A percentile compares a stretch with the other conserved stretches of the same genome.
Conservation (phyloP, 1,284 basidiomycete species). For the Naganishia sp. region DNA sequence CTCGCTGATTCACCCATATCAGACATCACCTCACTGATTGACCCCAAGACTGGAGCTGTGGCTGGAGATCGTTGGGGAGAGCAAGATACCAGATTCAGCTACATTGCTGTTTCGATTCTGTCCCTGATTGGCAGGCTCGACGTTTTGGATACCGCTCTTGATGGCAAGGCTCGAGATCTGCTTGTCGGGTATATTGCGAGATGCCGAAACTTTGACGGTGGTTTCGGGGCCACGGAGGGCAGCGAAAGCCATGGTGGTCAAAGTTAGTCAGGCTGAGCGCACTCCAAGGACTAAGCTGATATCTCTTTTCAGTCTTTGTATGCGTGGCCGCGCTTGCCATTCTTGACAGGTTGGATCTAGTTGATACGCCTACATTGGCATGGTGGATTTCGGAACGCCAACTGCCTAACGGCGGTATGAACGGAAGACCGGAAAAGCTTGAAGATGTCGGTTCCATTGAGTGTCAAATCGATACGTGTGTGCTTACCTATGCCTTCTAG, state of each 20-base stretch:
- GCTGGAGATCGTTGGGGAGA: constrained; percentile 89
- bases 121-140: constrained; percentile 74
- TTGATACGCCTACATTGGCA: constrained; percentile 72
- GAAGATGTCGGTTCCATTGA: constrained; percentile 70
- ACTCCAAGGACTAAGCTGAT: neutral
- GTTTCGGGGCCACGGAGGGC: constrained; percentile 79
- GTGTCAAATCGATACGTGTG: neutral
- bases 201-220: constrained; percentile 93
- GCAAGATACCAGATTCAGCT: constrained; percentile 86
- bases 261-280: constrained; percentile 59
- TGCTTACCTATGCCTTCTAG: constrained; percentile 53
- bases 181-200: constrained; percentile 71
- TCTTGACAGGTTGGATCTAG: constrained; percentile 72
- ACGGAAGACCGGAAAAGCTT: constrained; percentile 95
- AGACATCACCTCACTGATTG: constrained; percentile 83
- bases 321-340: constrained; percentile 86
- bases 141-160: constrained; percentile 58
- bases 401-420: constrained; percentile 87
- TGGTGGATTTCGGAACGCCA: constrained; percentile 96
- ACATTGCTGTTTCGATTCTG: constrained; percentile 78
- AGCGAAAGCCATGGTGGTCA: constrained; percentile 91
- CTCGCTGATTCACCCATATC: constrained; percentile 24
- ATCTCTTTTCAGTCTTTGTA: constrained; percentile 69
- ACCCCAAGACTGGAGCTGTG: constrained; percentile 77
- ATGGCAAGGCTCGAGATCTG: constrained; percentile 58